A percentile compares a stretch with the other conserved stretches of the same genome.
Evolutionary conservation across 495 filamentous ascomycete genomes (phyloP).

Genomic region (Xylaria longipes): DNA sequence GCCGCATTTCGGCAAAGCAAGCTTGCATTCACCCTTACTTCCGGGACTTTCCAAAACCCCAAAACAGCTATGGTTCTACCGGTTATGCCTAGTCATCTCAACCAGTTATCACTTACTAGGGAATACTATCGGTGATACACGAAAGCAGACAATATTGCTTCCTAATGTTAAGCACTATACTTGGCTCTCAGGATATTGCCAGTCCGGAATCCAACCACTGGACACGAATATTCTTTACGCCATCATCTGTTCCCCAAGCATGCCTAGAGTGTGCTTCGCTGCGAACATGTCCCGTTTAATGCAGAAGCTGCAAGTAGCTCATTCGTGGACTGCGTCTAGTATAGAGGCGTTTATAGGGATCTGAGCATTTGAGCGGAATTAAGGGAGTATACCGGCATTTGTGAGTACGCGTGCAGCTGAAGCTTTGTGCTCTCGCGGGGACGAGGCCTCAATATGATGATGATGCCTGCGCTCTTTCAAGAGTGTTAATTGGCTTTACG

Average conservation of each 20-base stretch:
- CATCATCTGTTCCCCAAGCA: conserved; percentile 19
- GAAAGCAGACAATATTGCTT: background rate
- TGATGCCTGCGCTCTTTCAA: background rate
- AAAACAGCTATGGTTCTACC: conserved; percentile 45
- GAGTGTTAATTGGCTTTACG: background rate
- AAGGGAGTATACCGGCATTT: conserved; percentile 12
- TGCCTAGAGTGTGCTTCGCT: conserved; percentile 17
- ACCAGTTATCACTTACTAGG: background rate
- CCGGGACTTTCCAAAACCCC: conserved; percentile 61
- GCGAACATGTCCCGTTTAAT: conserved; percentile 1
- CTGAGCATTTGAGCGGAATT: conserved; percentile 12
- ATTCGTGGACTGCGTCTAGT: conserved; percentile 21
- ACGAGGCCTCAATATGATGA: background rate
- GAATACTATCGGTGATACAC: conserved; percentile 2
- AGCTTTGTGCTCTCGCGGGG: background rate
- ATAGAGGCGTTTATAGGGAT: conserved; percentile 9
- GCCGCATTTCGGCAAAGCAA: conserved; percentile 94
- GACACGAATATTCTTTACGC: conserved; percentile 21
- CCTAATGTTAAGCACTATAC: conserved; percentile 7
- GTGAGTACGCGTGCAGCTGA: background rate
- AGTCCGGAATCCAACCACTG: background rate
- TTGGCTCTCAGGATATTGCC: conserved; percentile 26
- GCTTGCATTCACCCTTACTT: conserved; percentile 94
- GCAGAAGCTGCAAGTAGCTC: conserved; percentile 8
- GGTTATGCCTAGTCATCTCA: conserved; percentile 42